Base-by-base conservation (phyloP, 768 basidiomycete species). In the Kwoniella dejecticola region DNA sequence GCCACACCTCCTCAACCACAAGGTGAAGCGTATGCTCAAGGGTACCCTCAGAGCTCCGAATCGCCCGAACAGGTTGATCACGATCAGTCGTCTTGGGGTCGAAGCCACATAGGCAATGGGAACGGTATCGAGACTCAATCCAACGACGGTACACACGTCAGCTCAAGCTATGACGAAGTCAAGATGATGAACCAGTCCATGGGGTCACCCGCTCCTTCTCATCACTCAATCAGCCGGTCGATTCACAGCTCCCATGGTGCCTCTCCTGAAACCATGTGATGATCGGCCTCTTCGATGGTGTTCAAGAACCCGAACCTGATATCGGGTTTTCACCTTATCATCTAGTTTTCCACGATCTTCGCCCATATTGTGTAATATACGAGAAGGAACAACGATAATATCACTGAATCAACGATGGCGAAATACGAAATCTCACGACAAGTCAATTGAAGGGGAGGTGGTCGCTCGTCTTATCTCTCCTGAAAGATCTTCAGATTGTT, bases 161-260 rank as follows among this genome's bases (percentile, higher is more conserved):
- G 49, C 42, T 62, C 60, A 10, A 49, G 23, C 29, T 55, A 54
- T 31, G 60, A 62, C n/a, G 59, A 55, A 21, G 44, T 62, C 45
- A 62, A 54, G 36, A 24, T 62, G 33, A 36, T 47, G 1, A 33
- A 15, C 6, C 29, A 42, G 21, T 19, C 41, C 17, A 29, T 40
- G 1, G 44, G 52, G 2, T 62, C 60, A 31, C 60, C 60, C 7
- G 42, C 60, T 15, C 30, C 40, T 41, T 62, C 60, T 6, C 21
- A 38, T 12, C 52, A 62, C 21, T 62, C 60, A 6, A 44, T 52
- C 12, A 40, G 47, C 7, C n/a, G 60, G 15, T 62, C 60, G 2
- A 62, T 62, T 30, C 60, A 62, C 27, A 55, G 60, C 31, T 62
- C 60, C 27, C 60, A 62, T 19, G 60, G 60, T 24, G 52, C 33